phyloP scores from a whole-genome alignment of 169 alveolate species.

The Ichthyophthirius multifiliis region DNA sequence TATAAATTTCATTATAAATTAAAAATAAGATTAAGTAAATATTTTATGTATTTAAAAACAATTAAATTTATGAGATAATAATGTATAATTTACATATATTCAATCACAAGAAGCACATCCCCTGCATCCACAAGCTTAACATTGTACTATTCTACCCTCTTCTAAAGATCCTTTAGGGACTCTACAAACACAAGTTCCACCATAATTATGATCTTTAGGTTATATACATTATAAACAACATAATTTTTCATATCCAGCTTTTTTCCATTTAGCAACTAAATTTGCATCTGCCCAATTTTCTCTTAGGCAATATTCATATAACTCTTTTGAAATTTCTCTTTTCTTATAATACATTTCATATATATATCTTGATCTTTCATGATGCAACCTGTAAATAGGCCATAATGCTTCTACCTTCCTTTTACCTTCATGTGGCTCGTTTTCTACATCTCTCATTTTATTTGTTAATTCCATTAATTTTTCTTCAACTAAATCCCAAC shows the following conservation, averaged over 20 bases:
- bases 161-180: conserved; percentile 96
- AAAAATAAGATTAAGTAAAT: too few species aligned
- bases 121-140: conserved; percentile 98
- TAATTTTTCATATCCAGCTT: conserved; percentile 96
- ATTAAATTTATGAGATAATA: too few species aligned
- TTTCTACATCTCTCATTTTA: conserved; percentile 96
- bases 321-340: conserved; percentile 92
- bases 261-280: conserved; percentile 98
- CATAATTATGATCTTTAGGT: conserved; percentile 90
- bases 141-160: conserved; percentile 90
- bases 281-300: conserved; percentile 97
- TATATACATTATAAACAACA: conserved; percentile 96
- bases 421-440: conserved; percentile 92
- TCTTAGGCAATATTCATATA: conserved; percentile 95
- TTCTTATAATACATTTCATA: conserved; percentile 92
- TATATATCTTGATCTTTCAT: conserved; percentile 94
- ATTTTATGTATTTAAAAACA: too few species aligned
- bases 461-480: conserved; percentile 89
- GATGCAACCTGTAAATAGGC: conserved; percentile 97
- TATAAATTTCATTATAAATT: too few species aligned
- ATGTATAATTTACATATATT: not conserved
- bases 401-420: conserved; percentile 95
- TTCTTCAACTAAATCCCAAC: conserved; percentile 95
- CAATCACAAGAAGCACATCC: conserved; percentile 96
- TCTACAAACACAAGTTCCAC: conserved; percentile 97